phyloP scores from a whole-genome alignment of 2,329 filamentous ascomycete genomes.

The Stachybotrys chartarum region DNA sequence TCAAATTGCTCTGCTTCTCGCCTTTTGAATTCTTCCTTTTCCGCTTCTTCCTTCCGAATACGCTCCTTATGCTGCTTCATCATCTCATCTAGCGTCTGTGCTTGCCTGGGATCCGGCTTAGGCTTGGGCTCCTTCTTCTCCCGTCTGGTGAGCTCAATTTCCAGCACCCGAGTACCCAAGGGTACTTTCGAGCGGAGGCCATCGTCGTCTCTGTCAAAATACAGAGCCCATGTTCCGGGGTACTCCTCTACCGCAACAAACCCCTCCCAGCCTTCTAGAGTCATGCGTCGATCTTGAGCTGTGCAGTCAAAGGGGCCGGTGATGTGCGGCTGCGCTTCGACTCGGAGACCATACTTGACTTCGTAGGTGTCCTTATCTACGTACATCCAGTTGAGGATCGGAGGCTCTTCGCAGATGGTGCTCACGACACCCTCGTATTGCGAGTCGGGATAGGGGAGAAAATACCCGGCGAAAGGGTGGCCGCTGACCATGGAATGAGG shows the following conservation, averaged over 20 bases:
- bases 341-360: constrained; percentile 37
- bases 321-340: constrained; percentile 32
- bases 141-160: constrained; percentile 45
- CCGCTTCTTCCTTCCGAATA: constrained; percentile 11
- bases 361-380: constrained; percentile 37
- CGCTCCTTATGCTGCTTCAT: constrained; percentile 19
- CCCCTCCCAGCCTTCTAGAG: constrained; percentile 40
- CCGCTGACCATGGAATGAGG: constrained; percentile 38
- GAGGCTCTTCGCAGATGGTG: constrained; percentile 40
- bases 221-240: constrained; percentile 35
- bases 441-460: constrained; percentile 49
- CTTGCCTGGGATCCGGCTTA: constrained; percentile 7
- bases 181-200: constrained; percentile 35
- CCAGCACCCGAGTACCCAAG: constrained; percentile 41
- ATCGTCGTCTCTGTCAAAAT: constrained; percentile 40
- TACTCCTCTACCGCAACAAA: constrained; percentile 39
- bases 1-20: not conserved
- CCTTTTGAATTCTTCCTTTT: constrained; percentile 10
- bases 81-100: constrained; percentile 18
- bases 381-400: constrained; percentile 44
- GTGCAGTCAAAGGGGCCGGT: constrained; percentile 46
- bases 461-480: constrained; percentile 50
- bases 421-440: constrained; percentile 37
- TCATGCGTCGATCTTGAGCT: constrained; percentile 42
- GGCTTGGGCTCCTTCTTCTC: constrained; percentile 32